Conservation (phyloP, 2,329 filamentous ascomycete genomes). For the Neurospora sp. region DNA sequence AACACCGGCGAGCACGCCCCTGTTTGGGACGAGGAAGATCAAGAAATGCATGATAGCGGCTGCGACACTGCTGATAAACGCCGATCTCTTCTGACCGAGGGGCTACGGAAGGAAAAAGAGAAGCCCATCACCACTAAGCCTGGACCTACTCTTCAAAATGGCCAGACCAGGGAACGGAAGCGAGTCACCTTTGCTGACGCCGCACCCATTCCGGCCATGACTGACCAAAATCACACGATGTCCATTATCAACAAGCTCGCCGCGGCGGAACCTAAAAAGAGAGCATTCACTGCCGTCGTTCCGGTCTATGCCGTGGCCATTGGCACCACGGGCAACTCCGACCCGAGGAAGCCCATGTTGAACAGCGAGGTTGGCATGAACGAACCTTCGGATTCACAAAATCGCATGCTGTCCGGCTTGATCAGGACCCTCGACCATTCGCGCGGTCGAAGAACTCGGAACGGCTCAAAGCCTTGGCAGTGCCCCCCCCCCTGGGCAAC, state of each 20-base stretch:
- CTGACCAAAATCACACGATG: not conserved
- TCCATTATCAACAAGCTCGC: not conserved
- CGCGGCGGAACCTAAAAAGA: not conserved
- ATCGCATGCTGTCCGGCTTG: not conserved
- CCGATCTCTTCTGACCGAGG: not conserved
- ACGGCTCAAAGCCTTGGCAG: not conserved
- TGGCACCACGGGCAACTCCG: not conserved
- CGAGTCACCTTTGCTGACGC: not conserved
- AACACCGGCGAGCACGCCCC: not conserved
- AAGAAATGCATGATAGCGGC: not conserved
- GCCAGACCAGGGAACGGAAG: not conserved
- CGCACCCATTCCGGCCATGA: not conserved
- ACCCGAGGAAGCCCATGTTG: not conserved
- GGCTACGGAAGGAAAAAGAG: not conserved
- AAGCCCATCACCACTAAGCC: not conserved
- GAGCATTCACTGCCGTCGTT: not conserved
- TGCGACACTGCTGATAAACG: not conserved
- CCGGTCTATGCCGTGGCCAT: not conserved
- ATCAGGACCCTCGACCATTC: not conserved
- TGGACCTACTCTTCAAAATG: not conserved
- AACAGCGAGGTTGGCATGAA: not conserved
- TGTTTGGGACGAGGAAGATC: not conserved
- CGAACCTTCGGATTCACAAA: not conserved
- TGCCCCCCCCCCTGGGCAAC: not conserved
- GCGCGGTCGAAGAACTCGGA: not conserved